phyloP scores from a whole-genome alignment of 306 rosid genomes.

The Cyamopsis tetragonoloba region DNA sequence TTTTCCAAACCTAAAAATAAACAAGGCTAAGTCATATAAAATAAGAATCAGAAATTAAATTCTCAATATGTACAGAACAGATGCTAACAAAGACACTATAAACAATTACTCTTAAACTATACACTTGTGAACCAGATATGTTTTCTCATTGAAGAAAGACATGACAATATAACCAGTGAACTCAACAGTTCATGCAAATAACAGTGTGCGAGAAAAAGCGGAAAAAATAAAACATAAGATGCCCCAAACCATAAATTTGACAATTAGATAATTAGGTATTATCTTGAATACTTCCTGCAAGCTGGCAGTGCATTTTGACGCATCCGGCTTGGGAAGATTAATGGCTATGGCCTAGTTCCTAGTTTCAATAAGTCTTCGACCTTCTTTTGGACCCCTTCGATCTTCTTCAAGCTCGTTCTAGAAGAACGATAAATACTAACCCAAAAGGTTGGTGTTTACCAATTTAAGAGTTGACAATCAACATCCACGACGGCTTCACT shows the following conservation, averaged over 20 bases:
- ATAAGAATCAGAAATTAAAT: conserved; percentile 9
- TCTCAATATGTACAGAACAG: neutral
- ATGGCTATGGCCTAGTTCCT: too few species aligned
- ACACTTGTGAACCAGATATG: neutral
- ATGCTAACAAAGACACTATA: neutral
- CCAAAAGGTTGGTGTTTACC: too few species aligned
- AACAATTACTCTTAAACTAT: conserved; percentile 10
- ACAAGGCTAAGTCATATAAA: conserved; percentile 18
- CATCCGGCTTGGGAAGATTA: too few species aligned
- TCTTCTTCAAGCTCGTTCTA: too few species aligned
- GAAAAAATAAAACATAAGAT: neutral
- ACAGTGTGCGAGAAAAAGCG: conserved; percentile 3
- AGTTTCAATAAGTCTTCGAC: too few species aligned
- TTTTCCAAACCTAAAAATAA: conserved; percentile 67
- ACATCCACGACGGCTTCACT: too few species aligned
- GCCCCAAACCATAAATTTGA: neutral
- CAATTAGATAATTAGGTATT: too few species aligned
- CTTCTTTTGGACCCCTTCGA: too few species aligned
- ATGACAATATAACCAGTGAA: conserved; percentile 4
- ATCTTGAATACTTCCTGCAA: too few species aligned
- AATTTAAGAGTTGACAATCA: too few species aligned
- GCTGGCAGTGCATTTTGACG: too few species aligned
- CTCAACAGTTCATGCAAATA: conserved; percentile 6
- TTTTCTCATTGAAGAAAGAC: conserved; percentile 13
- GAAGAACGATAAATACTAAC: too few species aligned